Conservation (phyloP, 1,284 basidiomycete genomes). For the Pyrrhoderma noxium region DNA sequence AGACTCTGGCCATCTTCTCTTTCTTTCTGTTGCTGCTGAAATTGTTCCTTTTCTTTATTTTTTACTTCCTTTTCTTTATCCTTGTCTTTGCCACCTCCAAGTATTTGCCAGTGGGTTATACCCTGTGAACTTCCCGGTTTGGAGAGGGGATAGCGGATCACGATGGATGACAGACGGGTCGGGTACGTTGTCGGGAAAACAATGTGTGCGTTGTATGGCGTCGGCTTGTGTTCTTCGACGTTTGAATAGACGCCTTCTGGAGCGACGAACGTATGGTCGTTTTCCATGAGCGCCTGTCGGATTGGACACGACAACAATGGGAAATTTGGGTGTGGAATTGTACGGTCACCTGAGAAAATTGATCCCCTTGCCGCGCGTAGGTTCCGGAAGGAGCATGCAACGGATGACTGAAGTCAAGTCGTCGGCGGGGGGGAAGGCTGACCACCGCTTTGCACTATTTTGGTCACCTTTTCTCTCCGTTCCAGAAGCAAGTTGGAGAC, state of each 20-base stretch:
- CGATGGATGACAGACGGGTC: constrained; percentile 54
- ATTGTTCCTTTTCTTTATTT: constrained; percentile 40
- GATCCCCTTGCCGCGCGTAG: no score
- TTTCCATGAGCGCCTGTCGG: constrained; percentile 48
- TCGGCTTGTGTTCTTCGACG: constrained; percentile 75
- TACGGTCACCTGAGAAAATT: no score
- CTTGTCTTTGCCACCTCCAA: constrained; percentile 47
- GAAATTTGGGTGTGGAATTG: no score
- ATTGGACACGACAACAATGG: no score
- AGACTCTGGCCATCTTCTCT: constrained; percentile 60
- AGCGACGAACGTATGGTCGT: constrained; percentile 73
- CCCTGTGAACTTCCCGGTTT: constrained; percentile 51
- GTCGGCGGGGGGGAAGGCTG: no score
- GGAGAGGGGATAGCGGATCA: constrained; percentile 52
- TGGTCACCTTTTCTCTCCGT: no score
- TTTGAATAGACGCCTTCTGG: constrained; percentile 82
- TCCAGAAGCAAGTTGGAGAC: no score
- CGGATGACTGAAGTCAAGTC: no score
- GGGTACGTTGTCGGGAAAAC: constrained; percentile 45
- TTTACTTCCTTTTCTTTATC: constrained; percentile 36
- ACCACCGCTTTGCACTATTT: no score
- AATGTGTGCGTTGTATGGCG: constrained; percentile 38
- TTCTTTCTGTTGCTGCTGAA: constrained; percentile 22
- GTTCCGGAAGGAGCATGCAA: no score
- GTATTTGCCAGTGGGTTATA: constrained; percentile 47